Evolutionary conservation across 2,329 filamentous ascomycete species (phyloP), one percentile per base, ranked within the genome.

Genomic region (Ceratocystis harringtonii): DNA sequence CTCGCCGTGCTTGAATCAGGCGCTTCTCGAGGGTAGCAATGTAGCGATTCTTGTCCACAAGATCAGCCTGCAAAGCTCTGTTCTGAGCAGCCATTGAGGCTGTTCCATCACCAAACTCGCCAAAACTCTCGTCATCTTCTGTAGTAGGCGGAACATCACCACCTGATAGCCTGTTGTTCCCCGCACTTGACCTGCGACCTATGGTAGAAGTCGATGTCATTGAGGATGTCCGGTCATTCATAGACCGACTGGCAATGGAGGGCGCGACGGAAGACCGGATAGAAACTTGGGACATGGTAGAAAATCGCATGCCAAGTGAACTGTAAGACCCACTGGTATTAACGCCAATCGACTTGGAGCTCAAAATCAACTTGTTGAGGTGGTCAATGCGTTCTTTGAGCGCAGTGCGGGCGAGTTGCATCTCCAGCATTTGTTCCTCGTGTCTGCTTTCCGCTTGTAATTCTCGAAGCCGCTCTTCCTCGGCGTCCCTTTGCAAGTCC

Each of bases 371-470:
- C 61, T 92, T 86, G 75, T 97, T 99, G 60, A 99, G 80, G 75
- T 99, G 94, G 73, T 96, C 92, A 71, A 99, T 99, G 36, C 94
- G 87, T 78, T 99, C 94, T 74, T 97, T 99, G 65, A 99, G 78
- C 0, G 94, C 94, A 0, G 94, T 99, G 52, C 94, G 85, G 41
- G 94, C 94, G 60, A 99, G 82, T 74, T 99, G 94, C 89, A 99
- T 97, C 75, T 99, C 94, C 65, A 99, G 80, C 82, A 99, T 92
- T 75, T 99, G 94, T 77, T 97, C 94, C 73, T 96, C 92, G 70
- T 96, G 94, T 48, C 91, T 85, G 70, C 90, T 84, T 70, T 91
- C 86, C 6, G 89, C 88, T 75, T 96, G 90, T 70, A 87, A 84
- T 73, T 94, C 86, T 19, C 86, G 80, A 50, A 80, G 85, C 70